Percentiles rank a stretch among this genome's conserved stretches.
These are phyloP conservation scores for Sugiyamaella americana DNA, from an alignment of 805 yeast genomes.

Conservation along the genomic window DNA sequence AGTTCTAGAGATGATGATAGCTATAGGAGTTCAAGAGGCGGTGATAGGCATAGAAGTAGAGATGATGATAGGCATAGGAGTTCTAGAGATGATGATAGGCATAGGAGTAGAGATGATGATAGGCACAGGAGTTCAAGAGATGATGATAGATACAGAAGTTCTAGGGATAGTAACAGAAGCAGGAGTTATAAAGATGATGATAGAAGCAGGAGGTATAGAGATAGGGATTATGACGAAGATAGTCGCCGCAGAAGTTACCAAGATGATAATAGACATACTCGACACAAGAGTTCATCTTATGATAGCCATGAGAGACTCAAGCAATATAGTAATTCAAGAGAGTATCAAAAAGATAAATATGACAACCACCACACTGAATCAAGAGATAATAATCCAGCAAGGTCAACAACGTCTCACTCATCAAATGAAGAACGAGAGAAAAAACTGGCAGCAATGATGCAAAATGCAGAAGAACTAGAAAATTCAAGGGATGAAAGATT, in stretches of 20 bases:
- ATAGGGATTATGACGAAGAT: neutral
- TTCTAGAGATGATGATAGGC: slow-evolving; percentile 4
- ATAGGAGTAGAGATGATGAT: slow-evolving; percentile 4
- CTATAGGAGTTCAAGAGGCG: neutral
- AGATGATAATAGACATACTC: neutral
- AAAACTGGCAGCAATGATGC: slow-evolving; percentile 19
- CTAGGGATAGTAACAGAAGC: neutral
- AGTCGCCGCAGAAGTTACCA: neutral
- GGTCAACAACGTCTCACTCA: too few relatives aligned
- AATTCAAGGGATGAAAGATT: slow-evolving; percentile 13
- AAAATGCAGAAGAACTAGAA: slow-evolving; percentile 15
- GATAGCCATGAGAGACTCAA: neutral
- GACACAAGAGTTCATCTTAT: neutral
- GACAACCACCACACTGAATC: too few relatives aligned
- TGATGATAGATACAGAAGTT: slow-evolving; percentile 1
- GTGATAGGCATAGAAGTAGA: neutral
- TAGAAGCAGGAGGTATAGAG: neutral
- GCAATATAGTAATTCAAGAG: neutral
- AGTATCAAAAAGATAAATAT: too few relatives aligned
- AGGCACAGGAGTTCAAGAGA: slow-evolving; percentile 13
- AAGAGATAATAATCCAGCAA: too few relatives aligned
- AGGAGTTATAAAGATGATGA: neutral
- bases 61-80: neutral
- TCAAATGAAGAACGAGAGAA: slow-evolving; percentile 8
- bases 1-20: slow-evolving; percentile 3